Evolutionary conservation across 352 stramenopile genomes (phyloP).

Genomic region (Globisporangium megalacanthum): DNA sequence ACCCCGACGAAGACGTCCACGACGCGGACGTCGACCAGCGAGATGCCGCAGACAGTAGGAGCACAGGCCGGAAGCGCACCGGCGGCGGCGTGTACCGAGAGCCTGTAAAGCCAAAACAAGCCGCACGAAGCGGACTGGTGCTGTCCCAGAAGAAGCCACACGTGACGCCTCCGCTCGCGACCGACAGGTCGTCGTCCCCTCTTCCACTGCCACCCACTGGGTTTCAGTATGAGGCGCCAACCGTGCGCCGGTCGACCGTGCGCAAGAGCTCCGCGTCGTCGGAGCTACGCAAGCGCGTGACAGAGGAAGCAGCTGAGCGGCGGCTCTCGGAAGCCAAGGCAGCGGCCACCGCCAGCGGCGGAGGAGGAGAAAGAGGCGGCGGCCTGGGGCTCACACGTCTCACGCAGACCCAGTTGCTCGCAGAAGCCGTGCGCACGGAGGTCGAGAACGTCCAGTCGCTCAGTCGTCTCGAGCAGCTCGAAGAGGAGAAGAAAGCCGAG

Average conservation of each 20-base stretch:
- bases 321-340: neutral
- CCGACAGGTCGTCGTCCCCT: neutral
- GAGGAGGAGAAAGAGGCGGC: slow-evolving; percentile 21
- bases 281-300: slow-evolving; percentile 47
- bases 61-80: slow-evolving; percentile 2
- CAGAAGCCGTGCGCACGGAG: slow-evolving; percentile 71
- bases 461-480: slow-evolving; percentile 66
- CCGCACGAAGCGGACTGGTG: slow-evolving; percentile 1
- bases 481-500: slow-evolving; percentile 80
- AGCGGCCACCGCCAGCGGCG: slow-evolving; percentile 4
- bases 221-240: slow-evolving; percentile 33
- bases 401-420: slow-evolving; percentile 63
- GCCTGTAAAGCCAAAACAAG: slow-evolving; percentile 13
- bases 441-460: slow-evolving; percentile 80
- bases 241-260: slow-evolving; percentile 51
- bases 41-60: slow-evolving; percentile 11
- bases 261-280: slow-evolving; percentile 56
- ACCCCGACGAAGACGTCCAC: slow-evolving; percentile 73
- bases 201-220: slow-evolving; percentile 1
- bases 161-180: neutral
- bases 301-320: slow-evolving; percentile 31
- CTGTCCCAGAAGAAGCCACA: slow-evolving; percentile 11
- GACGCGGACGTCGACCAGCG: slow-evolving; percentile 43
- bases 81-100: slow-evolving; percentile 21
- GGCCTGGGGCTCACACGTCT: slow-evolving; percentile 14